Evolutionary conservation across 805 yeast species (phyloP).

Genomic region (Candida awuae): DNA sequence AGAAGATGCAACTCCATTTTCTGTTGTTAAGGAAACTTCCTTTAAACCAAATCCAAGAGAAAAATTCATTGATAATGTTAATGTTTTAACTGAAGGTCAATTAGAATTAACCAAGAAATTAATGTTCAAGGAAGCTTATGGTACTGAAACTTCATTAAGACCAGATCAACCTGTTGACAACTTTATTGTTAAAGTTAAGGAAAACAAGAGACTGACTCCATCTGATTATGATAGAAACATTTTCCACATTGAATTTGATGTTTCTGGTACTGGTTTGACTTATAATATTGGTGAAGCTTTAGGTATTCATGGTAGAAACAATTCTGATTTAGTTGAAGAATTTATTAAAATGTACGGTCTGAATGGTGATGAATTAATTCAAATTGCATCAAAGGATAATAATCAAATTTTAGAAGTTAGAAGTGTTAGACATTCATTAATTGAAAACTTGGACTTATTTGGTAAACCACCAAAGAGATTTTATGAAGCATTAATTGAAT

Average conservation of each 20-base stretch:
- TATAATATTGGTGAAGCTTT: slow-evolving; percentile 95
- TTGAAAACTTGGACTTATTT: slow-evolving; percentile 76
- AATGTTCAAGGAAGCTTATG: slow-evolving; percentile 76
- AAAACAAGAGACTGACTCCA: slow-evolving; percentile 89
- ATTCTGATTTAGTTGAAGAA: slow-evolving; percentile 50
- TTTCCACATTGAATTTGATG: slow-evolving; percentile 93
- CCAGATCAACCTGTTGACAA: slow-evolving; percentile 86
- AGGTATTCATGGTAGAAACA: slow-evolving; percentile 89
- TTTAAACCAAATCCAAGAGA: slow-evolving; percentile 58
- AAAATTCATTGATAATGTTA: slow-evolving; percentile 34
- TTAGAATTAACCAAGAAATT: slow-evolving; percentile 58
- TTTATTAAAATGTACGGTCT: slow-evolving; percentile 70
- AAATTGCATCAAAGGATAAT: slow-evolving; percentile 63
- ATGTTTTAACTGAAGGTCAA: slow-evolving; percentile 29
- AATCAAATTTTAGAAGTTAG: slow-evolving; percentile 54
- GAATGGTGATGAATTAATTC: slow-evolving; percentile 58
- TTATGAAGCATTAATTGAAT: slow-evolving; percentile 72
- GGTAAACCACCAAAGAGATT: slow-evolving; percentile 96
- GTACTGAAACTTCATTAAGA: slow-evolving; percentile 51
- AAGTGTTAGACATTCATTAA: slow-evolving; percentile 73
- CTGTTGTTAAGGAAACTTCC: slow-evolving; percentile 44
- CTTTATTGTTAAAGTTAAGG: slow-evolving; percentile 82
- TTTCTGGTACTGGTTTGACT: slow-evolving; percentile 80
- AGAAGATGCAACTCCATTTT: slow-evolving; percentile 35
- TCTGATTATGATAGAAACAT: slow-evolving; percentile 84